Conservation (phyloP, 2,329 filamentous ascomycete species). For the Rosellinia necatrix region DNA sequence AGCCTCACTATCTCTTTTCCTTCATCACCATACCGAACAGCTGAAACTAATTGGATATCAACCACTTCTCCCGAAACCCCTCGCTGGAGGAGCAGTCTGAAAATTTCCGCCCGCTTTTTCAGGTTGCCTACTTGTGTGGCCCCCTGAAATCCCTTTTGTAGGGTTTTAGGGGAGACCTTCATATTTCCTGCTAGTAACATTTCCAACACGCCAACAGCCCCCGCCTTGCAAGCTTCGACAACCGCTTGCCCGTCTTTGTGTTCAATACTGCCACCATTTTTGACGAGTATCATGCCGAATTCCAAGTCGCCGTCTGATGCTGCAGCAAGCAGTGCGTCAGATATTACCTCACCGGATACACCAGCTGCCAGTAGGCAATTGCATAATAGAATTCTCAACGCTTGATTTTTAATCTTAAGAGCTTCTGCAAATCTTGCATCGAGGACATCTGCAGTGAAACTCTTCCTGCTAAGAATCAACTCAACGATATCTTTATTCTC, state of each 20-base stretch:
- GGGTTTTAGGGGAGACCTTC: constrained; percentile 46
- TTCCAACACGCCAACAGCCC: constrained; percentile 53
- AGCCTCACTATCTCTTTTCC: constrained; percentile 55
- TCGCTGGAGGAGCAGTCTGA: constrained; percentile 54
- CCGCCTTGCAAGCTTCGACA: constrained; percentile 58
- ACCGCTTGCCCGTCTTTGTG: constrained; percentile 58
- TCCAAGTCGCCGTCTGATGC: constrained; percentile 58
- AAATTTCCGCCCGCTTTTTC: constrained; percentile 53
- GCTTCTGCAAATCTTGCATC: constrained; percentile 51
- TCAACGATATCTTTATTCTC: constrained; percentile 52
- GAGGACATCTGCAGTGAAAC: constrained; percentile 46
- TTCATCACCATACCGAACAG: constrained; percentile 55
- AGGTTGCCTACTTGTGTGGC: constrained; percentile 58
- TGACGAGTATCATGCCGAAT: constrained; percentile 56
- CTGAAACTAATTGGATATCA: constrained; percentile 57
- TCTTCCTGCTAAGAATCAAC: constrained; percentile 49
- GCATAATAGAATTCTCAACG: constrained; percentile 50
- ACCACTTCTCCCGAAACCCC: constrained; percentile 57
- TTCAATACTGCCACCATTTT: constrained; percentile 56
- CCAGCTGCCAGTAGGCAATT: constrained; percentile 52
- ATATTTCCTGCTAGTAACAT: constrained; percentile 53
- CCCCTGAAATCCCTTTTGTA: constrained; percentile 59
- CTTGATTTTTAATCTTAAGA: constrained; percentile 47
- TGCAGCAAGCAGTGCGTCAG: constrained; percentile 55
- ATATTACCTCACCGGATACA: constrained; percentile 51